Evolutionary conservation across 176 grass and related monocot genomes (phyloP), one percentile per base, ranked within the genome.

Genomic region (Luzula sylvatica): DNA sequence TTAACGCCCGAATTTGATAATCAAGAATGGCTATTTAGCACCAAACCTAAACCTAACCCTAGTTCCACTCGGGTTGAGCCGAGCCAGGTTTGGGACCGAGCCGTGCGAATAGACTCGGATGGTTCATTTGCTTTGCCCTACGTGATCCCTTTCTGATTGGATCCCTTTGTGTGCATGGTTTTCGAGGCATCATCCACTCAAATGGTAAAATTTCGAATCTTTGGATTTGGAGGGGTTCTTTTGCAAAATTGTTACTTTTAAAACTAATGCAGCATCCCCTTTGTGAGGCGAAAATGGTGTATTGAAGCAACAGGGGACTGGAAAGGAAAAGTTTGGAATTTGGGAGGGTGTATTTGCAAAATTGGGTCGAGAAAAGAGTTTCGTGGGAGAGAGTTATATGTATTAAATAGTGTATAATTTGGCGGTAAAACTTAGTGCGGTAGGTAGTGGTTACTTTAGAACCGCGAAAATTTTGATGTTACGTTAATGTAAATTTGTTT

Each of bases 401-500:
- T 7, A 35, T 35, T 35, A 35, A 35, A 35, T 35, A 35, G 30
- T 35, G 30, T 35, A 35, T 35, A 35, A 35, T 35, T 35, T 35
- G 30, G n/a, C 9, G 30, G 30, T 35, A 35, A 4, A n/a, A 35
- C 9, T 35, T 35, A 35, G 30, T 35, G 30, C 30, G 30, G 30
- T 2, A 35, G 30, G 14, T 20, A 49, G 59, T 49, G 16, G 26
- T 64, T 46, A 24, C 16, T 49, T 47, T 48, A 35, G 30, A 35
- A 45, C 60, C 60, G 47, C 47, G 42, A 49, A 39, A 64, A 64
- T 64, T 64, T 64, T 64, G 60, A 64, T 64, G 23, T 45, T 64
- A 49, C 42, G 47, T 64, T 49, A 29, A 49, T 64, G 60, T 64
- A 64, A 61, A 50, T 64, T 49, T 32, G 43, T 45, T 43, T 50